Conservation (phyloP, 441 rosid genomes). For the Eugenia klotzschiana region DNA sequence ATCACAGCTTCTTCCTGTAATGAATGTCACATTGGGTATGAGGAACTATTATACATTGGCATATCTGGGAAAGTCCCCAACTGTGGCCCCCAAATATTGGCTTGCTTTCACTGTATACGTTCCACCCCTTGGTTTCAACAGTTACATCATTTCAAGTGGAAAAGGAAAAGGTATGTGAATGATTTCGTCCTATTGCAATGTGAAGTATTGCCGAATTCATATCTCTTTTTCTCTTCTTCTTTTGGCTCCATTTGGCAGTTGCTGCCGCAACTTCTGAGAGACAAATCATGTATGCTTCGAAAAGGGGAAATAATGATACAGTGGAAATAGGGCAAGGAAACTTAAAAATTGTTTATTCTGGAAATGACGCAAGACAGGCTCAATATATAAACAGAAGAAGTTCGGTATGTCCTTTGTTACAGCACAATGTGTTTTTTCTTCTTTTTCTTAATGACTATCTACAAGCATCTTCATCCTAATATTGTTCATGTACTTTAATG, state of each 20-base stretch:
- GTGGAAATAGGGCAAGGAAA: slow-evolving; percentile 62
- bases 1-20: slow-evolving; percentile 70
- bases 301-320: slow-evolving; percentile 22
- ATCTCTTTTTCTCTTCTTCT: neutral
- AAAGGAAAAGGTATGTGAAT: slow-evolving; percentile 41
- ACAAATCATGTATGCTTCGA: slow-evolving; percentile 30
- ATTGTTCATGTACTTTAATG: neutral
- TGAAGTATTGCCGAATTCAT: neutral
- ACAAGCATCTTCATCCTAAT: neutral
- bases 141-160: slow-evolving; percentile 56
- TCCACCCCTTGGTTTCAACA: slow-evolving; percentile 90
- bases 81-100: slow-evolving; percentile 62
- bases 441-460: neutral
- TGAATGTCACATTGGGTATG: slow-evolving; percentile 33
- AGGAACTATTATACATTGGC: slow-evolving; percentile 71
- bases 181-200: neutral
- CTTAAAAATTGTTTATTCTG: slow-evolving; percentile 51
- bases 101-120: slow-evolving; percentile 68
- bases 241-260: neutral
- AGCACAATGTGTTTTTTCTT: neutral
- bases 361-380: slow-evolving; percentile 23
- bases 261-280: slow-evolving; percentile 37
- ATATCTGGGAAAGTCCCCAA: slow-evolving; percentile 55
- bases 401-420: slow-evolving; percentile 25
- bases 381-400: slow-evolving; percentile 52